These are phyloP conservation scores for Stagonosporopsis rhizophila DNA, from an alignment of 2,329 filamentous ascomycete species.

Conservation along the genomic window DNA sequence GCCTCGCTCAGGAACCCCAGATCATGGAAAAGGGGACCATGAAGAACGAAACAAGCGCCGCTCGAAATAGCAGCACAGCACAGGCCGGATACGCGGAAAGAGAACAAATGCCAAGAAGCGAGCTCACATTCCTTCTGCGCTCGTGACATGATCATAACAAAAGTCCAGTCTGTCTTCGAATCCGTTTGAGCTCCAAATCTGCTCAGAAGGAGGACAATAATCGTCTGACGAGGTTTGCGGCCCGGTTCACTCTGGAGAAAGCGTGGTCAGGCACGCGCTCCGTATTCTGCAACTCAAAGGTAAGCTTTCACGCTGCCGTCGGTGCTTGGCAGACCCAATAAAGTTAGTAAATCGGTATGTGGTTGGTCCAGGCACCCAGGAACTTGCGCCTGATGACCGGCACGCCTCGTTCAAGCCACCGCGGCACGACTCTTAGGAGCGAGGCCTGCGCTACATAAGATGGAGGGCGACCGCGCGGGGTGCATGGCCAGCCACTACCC, in stretches of 20 bases:
- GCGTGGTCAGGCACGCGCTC: not conserved
- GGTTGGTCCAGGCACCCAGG: slow-evolving; percentile 13
- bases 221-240: not conserved
- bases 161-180: not conserved
- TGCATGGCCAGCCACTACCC: slow-evolving; percentile 4
- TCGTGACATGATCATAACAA: slow-evolving; percentile 12
- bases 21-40: slow-evolving; percentile 11
- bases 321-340: slow-evolving; percentile 7
- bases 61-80: slow-evolving; percentile 15
- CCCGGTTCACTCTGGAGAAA: not conserved
- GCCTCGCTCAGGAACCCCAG: slow-evolving; percentile 3
- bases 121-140: slow-evolving; percentile 5
- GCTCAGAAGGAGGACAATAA: not conserved
- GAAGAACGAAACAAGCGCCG: not conserved
- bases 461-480: slow-evolving; percentile 14
- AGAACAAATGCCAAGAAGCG: slow-evolving; percentile 9
- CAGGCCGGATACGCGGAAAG: slow-evolving; percentile 13
- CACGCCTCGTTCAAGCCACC: slow-evolving; percentile 16
- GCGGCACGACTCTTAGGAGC: slow-evolving; percentile 6
- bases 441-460: slow-evolving; percentile 8
- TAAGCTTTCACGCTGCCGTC: slow-evolving; percentile 14
- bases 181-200: not conserved
- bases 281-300: not conserved
- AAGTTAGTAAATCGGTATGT: slow-evolving; percentile 12
- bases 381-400: slow-evolving; percentile 15